Percentiles rank a stretch among this genome's conserved stretches.
Conservation (phyloP, 441 rosid species). For the Raphanus hybrid region DNA sequence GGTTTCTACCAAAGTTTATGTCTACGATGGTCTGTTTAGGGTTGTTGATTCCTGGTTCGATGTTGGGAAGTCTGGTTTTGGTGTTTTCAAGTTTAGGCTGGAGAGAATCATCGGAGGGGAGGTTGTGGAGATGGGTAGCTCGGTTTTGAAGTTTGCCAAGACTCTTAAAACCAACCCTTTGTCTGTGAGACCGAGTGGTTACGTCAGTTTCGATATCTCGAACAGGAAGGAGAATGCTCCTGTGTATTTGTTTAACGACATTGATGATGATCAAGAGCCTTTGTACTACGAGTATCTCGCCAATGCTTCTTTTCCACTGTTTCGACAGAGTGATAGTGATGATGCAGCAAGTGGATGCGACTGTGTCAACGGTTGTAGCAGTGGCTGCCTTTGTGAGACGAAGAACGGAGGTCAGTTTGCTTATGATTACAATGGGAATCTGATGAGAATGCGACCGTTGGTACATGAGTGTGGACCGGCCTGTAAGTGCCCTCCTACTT, state of each 20-base stretch:
- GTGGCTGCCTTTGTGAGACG: too few relatives aligned
- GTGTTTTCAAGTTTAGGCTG: constrained; percentile 76
- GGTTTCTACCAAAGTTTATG: constrained; percentile 67
- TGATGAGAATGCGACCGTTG: too few relatives aligned
- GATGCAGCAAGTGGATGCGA: too few relatives aligned
- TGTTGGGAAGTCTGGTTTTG: constrained; percentile 79
- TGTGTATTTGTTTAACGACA: constrained; percentile 72
- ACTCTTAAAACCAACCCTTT: constrained; percentile 58
- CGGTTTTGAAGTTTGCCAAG: constrained; percentile 66
- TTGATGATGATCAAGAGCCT: constrained; percentile 76
- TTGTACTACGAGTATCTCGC: constrained; percentile 75
- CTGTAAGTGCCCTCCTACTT: too few relatives aligned
- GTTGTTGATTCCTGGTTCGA: constrained; percentile 89
- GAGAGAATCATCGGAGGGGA: constrained; percentile 75
- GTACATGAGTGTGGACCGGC: too few relatives aligned
- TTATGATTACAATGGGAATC: too few relatives aligned
- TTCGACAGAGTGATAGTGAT: constrained; percentile 23
- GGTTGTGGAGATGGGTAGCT: constrained; percentile 73
- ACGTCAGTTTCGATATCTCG: constrained; percentile 34
- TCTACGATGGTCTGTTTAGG: constrained; percentile 78
- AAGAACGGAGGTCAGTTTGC: too few relatives aligned
- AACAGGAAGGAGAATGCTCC: constrained; percentile 64
- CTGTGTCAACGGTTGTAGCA: too few relatives aligned
- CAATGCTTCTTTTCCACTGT: constrained; percentile 61
- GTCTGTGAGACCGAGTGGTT: constrained; percentile 70